Evolutionary conservation across 805 yeast species (phyloP).

Genomic region (Blastobotrys parvus): DNA sequence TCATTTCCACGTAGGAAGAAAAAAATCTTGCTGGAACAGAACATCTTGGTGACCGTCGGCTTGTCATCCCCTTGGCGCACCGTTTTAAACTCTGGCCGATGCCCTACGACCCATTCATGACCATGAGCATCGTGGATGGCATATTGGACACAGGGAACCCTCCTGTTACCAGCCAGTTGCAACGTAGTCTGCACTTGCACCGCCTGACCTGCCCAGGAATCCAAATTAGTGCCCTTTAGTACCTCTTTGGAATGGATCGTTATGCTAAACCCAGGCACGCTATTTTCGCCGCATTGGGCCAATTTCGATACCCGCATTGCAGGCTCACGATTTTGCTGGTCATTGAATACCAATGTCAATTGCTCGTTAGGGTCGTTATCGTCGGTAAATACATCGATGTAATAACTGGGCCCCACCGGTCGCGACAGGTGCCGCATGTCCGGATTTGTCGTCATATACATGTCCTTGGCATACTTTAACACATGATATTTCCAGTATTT

Average conservation of each 20-base stretch:
- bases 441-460: conserved; percentile 62
- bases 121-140: neutral
- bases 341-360: conserved; percentile 8
- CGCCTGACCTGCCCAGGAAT: conserved; percentile 2
- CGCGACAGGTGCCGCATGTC: conserved; percentile 50
- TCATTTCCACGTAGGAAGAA: conserved; percentile 2
- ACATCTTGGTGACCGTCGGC: neutral
- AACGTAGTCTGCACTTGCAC: neutral
- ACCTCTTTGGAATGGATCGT: neutral
- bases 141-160: conserved; percentile 1
- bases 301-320: conserved; percentile 4
- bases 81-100: conserved; percentile 3
- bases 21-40: conserved; percentile 6
- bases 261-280: neutral
- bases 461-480: conserved; percentile 42
- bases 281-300: neutral
- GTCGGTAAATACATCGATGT: conserved; percentile 27
- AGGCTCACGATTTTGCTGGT: conserved; percentile 1
- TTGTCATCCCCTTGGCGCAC: neutral
- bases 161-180: neutral
- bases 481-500: conserved; percentile 59
- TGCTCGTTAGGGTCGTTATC: neutral
- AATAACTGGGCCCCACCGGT: conserved; percentile 56
- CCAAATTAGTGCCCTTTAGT: neutral
- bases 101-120: conserved; percentile 8